Conservation (phyloP, 2,329 filamentous ascomycete genomes). For the Alternaria arbusti region DNA sequence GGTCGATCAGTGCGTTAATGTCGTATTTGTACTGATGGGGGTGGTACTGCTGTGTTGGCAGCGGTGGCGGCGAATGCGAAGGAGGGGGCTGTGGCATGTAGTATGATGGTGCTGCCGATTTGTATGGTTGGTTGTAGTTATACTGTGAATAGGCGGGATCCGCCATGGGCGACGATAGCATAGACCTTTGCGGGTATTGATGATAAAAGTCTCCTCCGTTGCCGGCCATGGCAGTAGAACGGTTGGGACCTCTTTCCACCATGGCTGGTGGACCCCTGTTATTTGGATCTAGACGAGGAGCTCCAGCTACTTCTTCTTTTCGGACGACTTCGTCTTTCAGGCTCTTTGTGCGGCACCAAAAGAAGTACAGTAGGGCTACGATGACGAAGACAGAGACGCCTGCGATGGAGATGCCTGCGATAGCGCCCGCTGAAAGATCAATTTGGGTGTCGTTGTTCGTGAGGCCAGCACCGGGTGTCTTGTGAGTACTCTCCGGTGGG, state of each 20-base stretch:
- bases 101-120: neutral
- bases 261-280: neutral
- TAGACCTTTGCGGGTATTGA: neutral
- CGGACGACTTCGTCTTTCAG: slow-evolving; percentile 31
- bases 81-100: neutral
- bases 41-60: neutral
- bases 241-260: neutral
- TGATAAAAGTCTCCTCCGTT: neutral
- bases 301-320: slow-evolving; percentile 18
- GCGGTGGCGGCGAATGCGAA: neutral
- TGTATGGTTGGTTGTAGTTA: neutral
- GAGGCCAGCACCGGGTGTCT: neutral
- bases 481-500: slow-evolving; percentile 25
- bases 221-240: neutral
- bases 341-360: slow-evolving; percentile 30
- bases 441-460: neutral
- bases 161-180: neutral
- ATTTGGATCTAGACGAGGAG: neutral
- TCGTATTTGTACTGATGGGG: slow-evolving; percentile 1
- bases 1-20: neutral
- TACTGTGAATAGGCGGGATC: neutral
- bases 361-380: slow-evolving; percentile 34
- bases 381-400: slow-evolving; percentile 45
- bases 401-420: slow-evolving; percentile 64
- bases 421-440: slow-evolving; percentile 45